These are phyloP conservation scores for Zoysia pacifica DNA, from an alignment of 176 grass and related monocot species.

Conservation along the genomic window DNA sequence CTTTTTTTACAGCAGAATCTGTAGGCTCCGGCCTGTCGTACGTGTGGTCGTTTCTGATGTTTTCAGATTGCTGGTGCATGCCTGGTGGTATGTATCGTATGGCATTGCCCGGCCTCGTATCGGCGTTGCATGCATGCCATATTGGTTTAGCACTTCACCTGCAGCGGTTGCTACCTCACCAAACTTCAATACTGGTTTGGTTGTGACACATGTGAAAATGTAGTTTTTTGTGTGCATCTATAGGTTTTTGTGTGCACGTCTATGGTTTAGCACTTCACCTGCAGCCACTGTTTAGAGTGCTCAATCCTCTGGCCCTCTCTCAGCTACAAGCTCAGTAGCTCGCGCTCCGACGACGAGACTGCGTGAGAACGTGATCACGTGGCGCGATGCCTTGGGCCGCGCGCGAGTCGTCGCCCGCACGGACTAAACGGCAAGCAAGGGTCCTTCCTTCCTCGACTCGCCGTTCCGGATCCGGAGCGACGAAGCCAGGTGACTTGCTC, in stretches of 20 bases:
- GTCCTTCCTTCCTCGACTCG: neutral
- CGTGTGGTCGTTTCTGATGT: neutral
- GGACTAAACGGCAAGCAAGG: slow-evolving; percentile 34
- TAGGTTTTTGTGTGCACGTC: too few species aligned
- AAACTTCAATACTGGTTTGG: too few species aligned
- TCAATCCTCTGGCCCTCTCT: too few species aligned
- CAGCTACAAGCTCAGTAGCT: too few species aligned
- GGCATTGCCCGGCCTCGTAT: neutral
- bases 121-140: neutral
- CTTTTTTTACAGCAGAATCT: slow-evolving; percentile 8
- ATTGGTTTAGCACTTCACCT: too few species aligned
- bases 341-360: neutral
- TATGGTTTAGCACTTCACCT: too few species aligned
- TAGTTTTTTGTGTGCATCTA: too few species aligned
- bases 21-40: neutral
- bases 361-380: neutral
- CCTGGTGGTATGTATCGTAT: neutral
- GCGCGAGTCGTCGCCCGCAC: slow-evolving; percentile 14
- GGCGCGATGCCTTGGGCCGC: neutral
- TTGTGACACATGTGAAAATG: too few species aligned
- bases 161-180: too few species aligned
- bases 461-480: neutral
- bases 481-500: neutral
- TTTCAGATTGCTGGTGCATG: neutral
- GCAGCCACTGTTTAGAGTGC: too few species aligned